These are phyloP conservation scores for Pythium rhizo-oryzae DNA, from an alignment of 352 stramenopile genomes.

Conservation along the genomic window DNA sequence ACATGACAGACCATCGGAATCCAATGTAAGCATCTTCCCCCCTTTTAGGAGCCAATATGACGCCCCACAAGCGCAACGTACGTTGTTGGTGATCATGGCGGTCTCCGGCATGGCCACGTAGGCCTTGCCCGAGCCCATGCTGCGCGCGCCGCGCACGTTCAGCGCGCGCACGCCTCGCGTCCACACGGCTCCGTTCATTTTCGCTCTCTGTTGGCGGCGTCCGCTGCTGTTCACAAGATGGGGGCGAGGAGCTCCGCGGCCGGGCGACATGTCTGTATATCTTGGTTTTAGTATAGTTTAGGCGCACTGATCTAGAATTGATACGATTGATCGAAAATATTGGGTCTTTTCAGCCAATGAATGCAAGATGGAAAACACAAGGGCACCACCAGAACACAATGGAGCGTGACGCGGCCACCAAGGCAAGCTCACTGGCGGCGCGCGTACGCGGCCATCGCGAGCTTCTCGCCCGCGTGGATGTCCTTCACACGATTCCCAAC, in stretches of 20 bases:
- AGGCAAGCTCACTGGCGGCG: constrained; percentile 28
- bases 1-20: constrained; percentile 4
- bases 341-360: constrained; percentile 22
- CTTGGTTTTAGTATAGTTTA: not conserved
- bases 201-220: constrained; percentile 17
- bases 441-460: constrained; percentile 55
- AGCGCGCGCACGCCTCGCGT: constrained; percentile 38
- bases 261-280: constrained; percentile 19
- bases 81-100: constrained; percentile 87
- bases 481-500: constrained; percentile 40
- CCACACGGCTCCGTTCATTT: constrained; percentile 42
- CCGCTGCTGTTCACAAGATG: constrained; percentile 31
- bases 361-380: not conserved
- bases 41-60: not conserved
- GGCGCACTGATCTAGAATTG: constrained; percentile 12
- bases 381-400: constrained; percentile 28
- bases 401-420: not conserved
- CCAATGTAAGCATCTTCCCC: not conserved
- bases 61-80: constrained; percentile 31
- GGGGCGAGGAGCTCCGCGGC: constrained; percentile 10
- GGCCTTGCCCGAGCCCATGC: constrained; percentile 56
- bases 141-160: constrained; percentile 41
- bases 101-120: constrained; percentile 86
- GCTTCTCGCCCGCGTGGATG: constrained; percentile 74
- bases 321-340: constrained; percentile 25